These are phyloP conservation scores for Pythium diclinum DNA, from an alignment of 352 stramenopile species.

Conservation along the genomic window DNA sequence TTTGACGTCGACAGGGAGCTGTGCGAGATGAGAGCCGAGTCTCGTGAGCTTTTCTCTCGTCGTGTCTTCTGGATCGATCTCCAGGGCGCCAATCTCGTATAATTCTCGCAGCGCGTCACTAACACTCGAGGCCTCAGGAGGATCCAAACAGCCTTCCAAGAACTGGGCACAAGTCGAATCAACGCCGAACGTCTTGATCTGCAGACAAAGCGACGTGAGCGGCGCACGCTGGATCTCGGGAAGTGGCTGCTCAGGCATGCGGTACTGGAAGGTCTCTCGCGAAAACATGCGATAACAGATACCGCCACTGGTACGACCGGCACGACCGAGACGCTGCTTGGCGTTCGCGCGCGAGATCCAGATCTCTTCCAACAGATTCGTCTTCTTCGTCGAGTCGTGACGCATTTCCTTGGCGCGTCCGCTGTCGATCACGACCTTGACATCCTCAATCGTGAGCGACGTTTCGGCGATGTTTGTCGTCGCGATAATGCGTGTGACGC, in stretches of 20 bases:
- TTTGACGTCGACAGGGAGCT: slow-evolving; percentile 95
- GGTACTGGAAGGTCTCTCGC: slow-evolving; percentile 61
- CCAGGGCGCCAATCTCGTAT: slow-evolving; percentile 85
- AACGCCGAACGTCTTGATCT: slow-evolving; percentile 90
- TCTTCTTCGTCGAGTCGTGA: slow-evolving; percentile 77
- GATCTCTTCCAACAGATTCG: slow-evolving; percentile 88
- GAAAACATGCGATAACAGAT: slow-evolving; percentile 90
- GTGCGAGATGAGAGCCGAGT: slow-evolving; percentile 91
- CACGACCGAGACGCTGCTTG: slow-evolving; percentile 87
- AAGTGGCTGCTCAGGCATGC: slow-evolving; percentile 79
- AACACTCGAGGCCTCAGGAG: slow-evolving; percentile 86
- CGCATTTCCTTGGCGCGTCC: slow-evolving; percentile 93
- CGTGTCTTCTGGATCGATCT: slow-evolving; percentile 30
- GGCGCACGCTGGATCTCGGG: slow-evolving; percentile 96
- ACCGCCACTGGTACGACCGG: slow-evolving; percentile 90
- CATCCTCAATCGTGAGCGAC: slow-evolving; percentile 94
- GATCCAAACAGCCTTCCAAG: slow-evolving; percentile 89
- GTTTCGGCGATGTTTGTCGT: slow-evolving; percentile 98
- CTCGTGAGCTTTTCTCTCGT: slow-evolving; percentile 82
- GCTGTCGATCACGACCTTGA: slow-evolving; percentile 94
- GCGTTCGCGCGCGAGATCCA: slow-evolving; percentile 90
- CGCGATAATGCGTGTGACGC: slow-evolving; percentile 92
- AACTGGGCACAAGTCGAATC: slow-evolving; percentile 81
- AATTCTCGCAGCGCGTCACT: slow-evolving; percentile 90
- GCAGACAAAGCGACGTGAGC: slow-evolving; percentile 94